These are phyloP conservation scores for Venturiaceae sp. DNA, from an alignment of 2,329 filamentous ascomycete genomes.

Conservation along the genomic window DNA sequence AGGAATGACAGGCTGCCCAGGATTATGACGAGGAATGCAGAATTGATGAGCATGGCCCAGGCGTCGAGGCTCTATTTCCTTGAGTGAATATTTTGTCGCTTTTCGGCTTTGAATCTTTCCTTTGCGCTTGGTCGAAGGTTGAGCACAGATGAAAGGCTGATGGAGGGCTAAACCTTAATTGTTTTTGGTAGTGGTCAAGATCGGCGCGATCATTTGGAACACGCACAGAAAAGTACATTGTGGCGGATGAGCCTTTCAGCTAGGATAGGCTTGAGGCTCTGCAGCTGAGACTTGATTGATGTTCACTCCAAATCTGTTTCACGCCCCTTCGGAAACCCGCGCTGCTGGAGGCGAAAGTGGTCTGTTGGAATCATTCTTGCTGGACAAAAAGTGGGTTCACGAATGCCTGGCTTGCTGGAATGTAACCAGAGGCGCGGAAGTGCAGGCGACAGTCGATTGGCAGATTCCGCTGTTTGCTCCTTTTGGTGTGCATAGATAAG, in stretches of 20 bases:
- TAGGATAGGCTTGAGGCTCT: neutral
- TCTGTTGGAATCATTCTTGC: no score
- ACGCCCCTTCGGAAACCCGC: no score
- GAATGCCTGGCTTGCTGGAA: neutral
- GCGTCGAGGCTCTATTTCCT: neutral
- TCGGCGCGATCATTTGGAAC: no score
- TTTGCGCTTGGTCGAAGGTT: no score
- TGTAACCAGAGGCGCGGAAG: neutral
- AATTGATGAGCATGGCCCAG: neutral
- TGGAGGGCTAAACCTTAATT: no score
- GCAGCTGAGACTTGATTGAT: neutral
- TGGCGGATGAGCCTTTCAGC: no score
- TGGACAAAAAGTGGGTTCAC: no score
- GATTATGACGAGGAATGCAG: neutral
- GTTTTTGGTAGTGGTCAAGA: no score
- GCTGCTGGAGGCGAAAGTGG: no score
- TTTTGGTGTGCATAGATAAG: neutral
- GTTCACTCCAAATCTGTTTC: no score
- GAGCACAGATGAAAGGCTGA: no score
- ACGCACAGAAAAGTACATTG: no score
- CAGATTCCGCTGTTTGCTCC: neutral
- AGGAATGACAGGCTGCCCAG: neutral
- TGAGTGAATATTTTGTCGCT: neutral
- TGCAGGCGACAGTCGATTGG: neutral
- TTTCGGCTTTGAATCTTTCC: neutral